A percentile compares a stretch with the other conserved stretches of the same genome.
phyloP scores from a whole-genome alignment of 2,329 filamentous ascomycete genomes.

The Lojkania enalia region DNA sequence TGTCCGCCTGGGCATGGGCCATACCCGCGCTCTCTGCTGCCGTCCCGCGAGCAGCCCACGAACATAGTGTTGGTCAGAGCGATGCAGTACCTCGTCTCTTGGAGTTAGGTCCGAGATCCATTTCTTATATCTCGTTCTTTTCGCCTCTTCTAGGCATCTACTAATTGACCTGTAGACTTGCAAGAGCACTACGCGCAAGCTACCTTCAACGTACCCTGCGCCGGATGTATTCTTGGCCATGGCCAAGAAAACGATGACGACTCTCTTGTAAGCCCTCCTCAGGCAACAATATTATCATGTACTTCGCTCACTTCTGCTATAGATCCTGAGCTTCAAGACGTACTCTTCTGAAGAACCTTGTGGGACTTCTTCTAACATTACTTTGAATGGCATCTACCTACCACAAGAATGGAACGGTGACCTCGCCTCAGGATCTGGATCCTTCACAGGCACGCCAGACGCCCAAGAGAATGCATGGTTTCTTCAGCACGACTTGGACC shows the following conservation, averaged over 20 bases:
- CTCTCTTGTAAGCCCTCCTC: conserved; percentile 44
- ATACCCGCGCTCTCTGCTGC: conserved; percentile 35
- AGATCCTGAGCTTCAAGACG: conserved; percentile 49
- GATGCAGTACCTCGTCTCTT: conserved; percentile 23
- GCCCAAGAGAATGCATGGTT: conserved; percentile 39
- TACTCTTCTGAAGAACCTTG: conserved; percentile 43
- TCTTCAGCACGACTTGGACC: conserved; percentile 40
- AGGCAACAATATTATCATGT: conserved; percentile 33
- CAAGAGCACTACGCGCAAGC: conserved; percentile 44
- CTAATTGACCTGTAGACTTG: conserved; percentile 36
- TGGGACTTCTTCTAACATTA: conserved; percentile 44
- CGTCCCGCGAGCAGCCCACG: conserved; percentile 22
- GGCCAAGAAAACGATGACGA: conserved; percentile 48
- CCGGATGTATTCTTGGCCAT: conserved; percentile 46
- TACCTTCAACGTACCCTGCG: conserved; percentile 49
- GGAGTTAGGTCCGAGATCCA: conserved; percentile 33
- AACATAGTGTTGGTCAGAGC: conserved; percentile 18
- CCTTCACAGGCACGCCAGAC: conserved; percentile 33
- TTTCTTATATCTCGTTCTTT: conserved; percentile 25
- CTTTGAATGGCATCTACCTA: conserved; percentile 46
- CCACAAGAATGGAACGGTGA: conserved; percentile 45
- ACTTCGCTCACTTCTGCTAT: conserved; percentile 30
- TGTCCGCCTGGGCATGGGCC: conserved; percentile 35
- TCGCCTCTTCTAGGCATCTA: conserved; percentile 39
- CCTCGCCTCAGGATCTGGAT: conserved; percentile 40